Conservation (phyloP, 2,329 filamentous ascomycete genomes). For the Claviceps quebecensis region DNA sequence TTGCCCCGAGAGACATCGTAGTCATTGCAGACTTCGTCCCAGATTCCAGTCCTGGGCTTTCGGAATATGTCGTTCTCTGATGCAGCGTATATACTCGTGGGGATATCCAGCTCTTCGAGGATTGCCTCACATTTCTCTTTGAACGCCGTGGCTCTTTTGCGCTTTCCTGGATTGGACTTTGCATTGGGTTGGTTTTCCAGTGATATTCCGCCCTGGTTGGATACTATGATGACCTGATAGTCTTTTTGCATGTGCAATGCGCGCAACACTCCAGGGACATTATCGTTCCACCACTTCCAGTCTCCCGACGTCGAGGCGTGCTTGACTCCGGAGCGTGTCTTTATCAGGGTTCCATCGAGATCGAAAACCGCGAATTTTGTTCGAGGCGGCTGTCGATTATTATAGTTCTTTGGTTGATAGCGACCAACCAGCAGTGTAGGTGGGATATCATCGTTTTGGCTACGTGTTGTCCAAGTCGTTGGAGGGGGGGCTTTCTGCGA, state of each 20-base stretch:
- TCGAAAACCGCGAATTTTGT: constrained; percentile 61
- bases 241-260: constrained; percentile 54
- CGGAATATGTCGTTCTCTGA: constrained; percentile 69
- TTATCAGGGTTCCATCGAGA: constrained; percentile 77
- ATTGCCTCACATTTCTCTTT: constrained; percentile 66
- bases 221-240: constrained; percentile 65
- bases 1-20: constrained; percentile 40
- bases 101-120: constrained; percentile 58
- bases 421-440: constrained; percentile 61
- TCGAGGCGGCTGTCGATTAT: constrained; percentile 18
- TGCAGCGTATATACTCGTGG: constrained; percentile 72
- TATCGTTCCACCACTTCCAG: constrained; percentile 87
- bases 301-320: constrained; percentile 58
- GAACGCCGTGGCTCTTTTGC: constrained; percentile 61
- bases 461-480: constrained; percentile 56
- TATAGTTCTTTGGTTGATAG: constrained; percentile 37
- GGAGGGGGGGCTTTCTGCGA: constrained; percentile 74
- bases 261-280: constrained; percentile 53
- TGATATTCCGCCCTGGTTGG: constrained; percentile 76
- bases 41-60: constrained; percentile 85
- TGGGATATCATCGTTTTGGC: constrained; percentile 32
- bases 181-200: constrained; percentile 58
- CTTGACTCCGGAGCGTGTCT: constrained; percentile 64
- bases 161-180: constrained; percentile 43
- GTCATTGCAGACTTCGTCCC: constrained; percentile 49